A percentile compares a stretch with the other conserved stretches of the same genome.
phyloP scores from a whole-genome alignment of 306 rosid genomes.

The Clitoria ternatea region DNA sequence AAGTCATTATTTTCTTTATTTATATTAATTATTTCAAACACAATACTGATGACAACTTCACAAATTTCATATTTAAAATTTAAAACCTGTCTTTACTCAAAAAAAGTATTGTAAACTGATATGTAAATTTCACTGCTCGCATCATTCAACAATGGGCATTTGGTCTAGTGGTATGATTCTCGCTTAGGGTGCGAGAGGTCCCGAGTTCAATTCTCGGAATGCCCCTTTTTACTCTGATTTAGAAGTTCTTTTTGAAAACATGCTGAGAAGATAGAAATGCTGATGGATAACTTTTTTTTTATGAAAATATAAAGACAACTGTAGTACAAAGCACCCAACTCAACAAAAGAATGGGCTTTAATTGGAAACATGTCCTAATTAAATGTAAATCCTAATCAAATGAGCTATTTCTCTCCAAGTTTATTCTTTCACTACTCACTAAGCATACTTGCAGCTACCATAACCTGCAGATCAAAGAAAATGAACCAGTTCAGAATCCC shows the following conservation, averaged over 20 bases:
- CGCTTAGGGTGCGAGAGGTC: constrained; percentile 47
- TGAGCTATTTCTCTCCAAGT: neutral
- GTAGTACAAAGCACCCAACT: no score
- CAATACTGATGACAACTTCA: no score
- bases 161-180: constrained; percentile 46
- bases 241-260: no score
- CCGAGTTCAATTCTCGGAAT: constrained; percentile 42
- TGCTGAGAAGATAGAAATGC: no score
- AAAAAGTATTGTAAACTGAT: no score
- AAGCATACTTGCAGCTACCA: constrained; percentile 15
- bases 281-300: no score
- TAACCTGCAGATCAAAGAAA: constrained; percentile 24
- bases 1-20: neutral
- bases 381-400: neutral
- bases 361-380: no score
- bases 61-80: no score
- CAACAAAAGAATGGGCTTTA: no score
- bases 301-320: no score
- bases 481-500: neutral
- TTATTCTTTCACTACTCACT: neutral
- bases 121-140: no score
- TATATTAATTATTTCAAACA: neutral
- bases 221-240: constrained; percentile 20
- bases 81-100: no score
- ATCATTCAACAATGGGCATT: constrained; percentile 13